A percentile compares a stretch with the other conserved stretches of the same genome.
Conservation (phyloP, 2,329 filamentous ascomycete species). For the Arthrocladium fulminans region DNA sequence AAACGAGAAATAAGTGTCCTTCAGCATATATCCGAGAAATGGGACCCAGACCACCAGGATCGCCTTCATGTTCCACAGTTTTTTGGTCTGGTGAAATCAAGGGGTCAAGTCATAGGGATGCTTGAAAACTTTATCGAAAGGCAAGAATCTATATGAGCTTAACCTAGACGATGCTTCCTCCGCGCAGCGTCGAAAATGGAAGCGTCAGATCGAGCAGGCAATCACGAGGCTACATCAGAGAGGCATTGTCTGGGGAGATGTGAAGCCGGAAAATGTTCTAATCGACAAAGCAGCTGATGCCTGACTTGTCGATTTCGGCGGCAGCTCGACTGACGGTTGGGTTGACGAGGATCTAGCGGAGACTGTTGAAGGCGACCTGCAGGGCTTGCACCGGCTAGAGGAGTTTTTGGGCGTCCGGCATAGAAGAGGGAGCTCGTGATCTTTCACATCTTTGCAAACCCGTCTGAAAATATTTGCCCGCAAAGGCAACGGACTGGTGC, state of each 20-base stretch:
- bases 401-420: no score
- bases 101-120: slow-evolving; percentile 9
- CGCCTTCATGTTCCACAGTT: slow-evolving; percentile 9
- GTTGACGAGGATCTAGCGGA: slow-evolving; percentile 17
- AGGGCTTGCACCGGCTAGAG: no score
- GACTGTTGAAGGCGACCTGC: background rate
- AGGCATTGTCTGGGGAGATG: slow-evolving; percentile 22
- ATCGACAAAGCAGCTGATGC: slow-evolving; percentile 19
- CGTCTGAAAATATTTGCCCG: no score
- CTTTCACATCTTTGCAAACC: no score
- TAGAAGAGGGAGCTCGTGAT: no score
- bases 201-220: no score
- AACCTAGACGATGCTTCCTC: no score
- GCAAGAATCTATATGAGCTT: slow-evolving; percentile 4
- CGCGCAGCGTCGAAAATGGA: no score
- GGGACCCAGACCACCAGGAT: slow-evolving; percentile 9
- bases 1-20: slow-evolving; percentile 15
- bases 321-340: slow-evolving; percentile 19
- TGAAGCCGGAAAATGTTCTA: slow-evolving; percentile 23
- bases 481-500: no score
- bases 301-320: slow-evolving; percentile 23
- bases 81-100: slow-evolving; percentile 7
- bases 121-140: slow-evolving; percentile 11
- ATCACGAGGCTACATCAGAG: slow-evolving; percentile 13
- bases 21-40: slow-evolving; percentile 11